These are phyloP conservation scores for Fusarium falciforme DNA, from an alignment of 2,329 filamentous ascomycete species.

Conservation along the genomic window DNA sequence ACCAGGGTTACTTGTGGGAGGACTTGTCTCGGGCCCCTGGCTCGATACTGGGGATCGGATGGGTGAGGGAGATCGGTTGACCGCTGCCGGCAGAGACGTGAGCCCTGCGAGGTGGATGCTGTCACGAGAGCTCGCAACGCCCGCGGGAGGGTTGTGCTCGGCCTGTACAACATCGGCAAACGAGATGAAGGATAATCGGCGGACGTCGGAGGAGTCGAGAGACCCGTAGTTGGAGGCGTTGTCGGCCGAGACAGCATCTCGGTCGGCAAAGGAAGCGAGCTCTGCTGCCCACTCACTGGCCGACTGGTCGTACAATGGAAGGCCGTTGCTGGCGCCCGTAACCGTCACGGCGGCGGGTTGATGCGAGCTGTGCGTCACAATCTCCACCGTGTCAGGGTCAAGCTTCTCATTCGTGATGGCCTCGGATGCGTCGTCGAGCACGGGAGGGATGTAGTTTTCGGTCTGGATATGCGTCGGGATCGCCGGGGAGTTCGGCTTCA, in stretches of 20 bases:
- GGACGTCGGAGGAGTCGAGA: constrained; percentile 79
- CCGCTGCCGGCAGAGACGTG: constrained; percentile 65
- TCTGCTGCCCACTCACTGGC: constrained; percentile 69
- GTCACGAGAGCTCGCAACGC: constrained; percentile 68
- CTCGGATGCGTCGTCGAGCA: constrained; percentile 89
- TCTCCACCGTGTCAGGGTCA: constrained; percentile 90
- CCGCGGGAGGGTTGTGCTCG: constrained; percentile 74
- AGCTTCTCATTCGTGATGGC: constrained; percentile 90
- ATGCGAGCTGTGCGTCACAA: constrained; percentile 87
- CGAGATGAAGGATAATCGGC: constrained; percentile 92
- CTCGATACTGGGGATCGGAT: constrained; percentile 83
- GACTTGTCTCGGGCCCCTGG: constrained; percentile 74
- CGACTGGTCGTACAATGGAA: constrained; percentile 54
- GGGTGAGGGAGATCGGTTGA: constrained; percentile 81
- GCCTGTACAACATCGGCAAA: constrained; percentile 95
- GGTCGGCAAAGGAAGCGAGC: constrained; percentile 63
- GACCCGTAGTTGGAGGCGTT: constrained; percentile 80
- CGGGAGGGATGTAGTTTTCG: constrained; percentile 92
- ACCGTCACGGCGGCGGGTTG: constrained; percentile 81
- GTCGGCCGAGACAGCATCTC: constrained; percentile 62
- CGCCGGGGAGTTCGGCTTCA: constrained; percentile 81
- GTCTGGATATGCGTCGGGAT: constrained; percentile 94
- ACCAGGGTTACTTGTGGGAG: constrained; percentile 79
- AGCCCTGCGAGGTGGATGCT: constrained; percentile 76
- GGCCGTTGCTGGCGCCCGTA: constrained; percentile 56